A percentile compares a stretch with the other conserved stretches of the same genome.
phyloP scores from a whole-genome alignment of 23 red algal genomes.

The Gracilaria domingensis region DNA sequence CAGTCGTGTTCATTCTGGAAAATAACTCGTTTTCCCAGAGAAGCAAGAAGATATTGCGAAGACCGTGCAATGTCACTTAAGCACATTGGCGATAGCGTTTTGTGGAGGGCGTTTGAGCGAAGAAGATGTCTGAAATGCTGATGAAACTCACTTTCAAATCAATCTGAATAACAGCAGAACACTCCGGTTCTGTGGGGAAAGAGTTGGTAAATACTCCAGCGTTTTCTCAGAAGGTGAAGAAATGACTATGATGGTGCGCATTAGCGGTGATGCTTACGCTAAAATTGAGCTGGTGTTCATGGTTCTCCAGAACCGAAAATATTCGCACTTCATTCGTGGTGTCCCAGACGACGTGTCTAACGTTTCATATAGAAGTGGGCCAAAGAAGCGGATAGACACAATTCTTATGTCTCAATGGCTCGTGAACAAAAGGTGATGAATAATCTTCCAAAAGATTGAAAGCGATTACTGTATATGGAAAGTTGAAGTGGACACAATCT shows the following conservation, averaged over 20 bases:
- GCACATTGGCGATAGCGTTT: no score
- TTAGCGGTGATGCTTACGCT: conserved; percentile 12
- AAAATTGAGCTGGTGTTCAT: conserved; percentile 32
- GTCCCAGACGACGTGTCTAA: conserved; percentile 18
- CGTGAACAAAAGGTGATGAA: conserved; percentile 11
- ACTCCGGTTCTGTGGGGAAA: conserved; percentile 10
- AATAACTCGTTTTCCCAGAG: not conserved
- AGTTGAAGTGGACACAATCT: conserved; percentile 18
- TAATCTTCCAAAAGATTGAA: not conserved
- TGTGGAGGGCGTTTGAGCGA: no score
- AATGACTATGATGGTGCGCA: conserved; percentile 43
- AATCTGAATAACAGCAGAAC: conserved; percentile 22
- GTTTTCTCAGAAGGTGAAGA: conserved; percentile 9
- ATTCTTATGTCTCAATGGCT: conserved; percentile 4
- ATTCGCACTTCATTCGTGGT: conserved; percentile 5
- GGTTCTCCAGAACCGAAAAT: conserved; percentile 32
- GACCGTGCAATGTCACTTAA: no score
- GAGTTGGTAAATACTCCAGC: conserved; percentile 6
- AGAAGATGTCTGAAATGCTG: no score
- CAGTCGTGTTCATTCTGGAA: not conserved
- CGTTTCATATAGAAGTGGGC: conserved; percentile 33
- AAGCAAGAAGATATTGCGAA: not conserved
- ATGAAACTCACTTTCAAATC: not conserved
- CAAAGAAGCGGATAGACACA: conserved; percentile 38
- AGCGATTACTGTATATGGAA: conserved; percentile 6